A percentile compares a stretch with the other conserved stretches of the same genome.
phyloP scores from a whole-genome alignment of 257 asterid genomes.

The Striga asiatica region DNA sequence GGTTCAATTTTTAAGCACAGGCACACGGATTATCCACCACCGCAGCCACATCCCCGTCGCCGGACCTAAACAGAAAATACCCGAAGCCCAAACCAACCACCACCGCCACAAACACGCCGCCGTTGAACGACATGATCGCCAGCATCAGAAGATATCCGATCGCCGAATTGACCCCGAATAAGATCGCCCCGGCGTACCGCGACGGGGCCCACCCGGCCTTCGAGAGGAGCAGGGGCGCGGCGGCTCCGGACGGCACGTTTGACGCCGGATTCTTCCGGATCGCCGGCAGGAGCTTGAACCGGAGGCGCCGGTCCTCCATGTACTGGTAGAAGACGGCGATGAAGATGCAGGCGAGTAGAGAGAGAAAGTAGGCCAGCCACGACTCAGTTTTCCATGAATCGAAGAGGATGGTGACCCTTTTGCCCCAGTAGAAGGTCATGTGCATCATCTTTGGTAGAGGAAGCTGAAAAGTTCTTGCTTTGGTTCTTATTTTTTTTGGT shows the following conservation, averaged over 20 bases:
- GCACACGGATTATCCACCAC: conserved; percentile 58
- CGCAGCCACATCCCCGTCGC: conserved; percentile 30
- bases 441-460: conserved; percentile 94
- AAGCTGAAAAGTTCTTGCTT: too few relatives aligned
- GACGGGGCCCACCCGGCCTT: conserved; percentile 17
- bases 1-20: conserved; percentile 42
- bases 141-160: conserved; percentile 76
- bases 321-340: conserved; percentile 66
- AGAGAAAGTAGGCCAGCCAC: conserved; percentile 40
- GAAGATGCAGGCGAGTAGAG: conserved; percentile 53
- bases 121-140: conserved; percentile 81
- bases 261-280: conserved; percentile 2
- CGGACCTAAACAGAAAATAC: conserved; percentile 47
- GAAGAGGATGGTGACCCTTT: conserved; percentile 57
- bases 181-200: conserved; percentile 35
- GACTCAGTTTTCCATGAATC: conserved; percentile 84
- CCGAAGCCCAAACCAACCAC: conserved; percentile 62
- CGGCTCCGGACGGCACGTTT: conserved; percentile 7
- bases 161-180: conserved; percentile 63
- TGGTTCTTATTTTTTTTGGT: too few relatives aligned
- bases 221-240: conserved; percentile 31
- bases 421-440: conserved; percentile 98
- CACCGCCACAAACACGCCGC: conserved; percentile 61
- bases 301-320: conserved; percentile 69
- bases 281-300: conserved; percentile 31